Evolutionary conservation across 129 eudicot species (phyloP).

Genomic region (Tanacetum coccineum): DNA sequence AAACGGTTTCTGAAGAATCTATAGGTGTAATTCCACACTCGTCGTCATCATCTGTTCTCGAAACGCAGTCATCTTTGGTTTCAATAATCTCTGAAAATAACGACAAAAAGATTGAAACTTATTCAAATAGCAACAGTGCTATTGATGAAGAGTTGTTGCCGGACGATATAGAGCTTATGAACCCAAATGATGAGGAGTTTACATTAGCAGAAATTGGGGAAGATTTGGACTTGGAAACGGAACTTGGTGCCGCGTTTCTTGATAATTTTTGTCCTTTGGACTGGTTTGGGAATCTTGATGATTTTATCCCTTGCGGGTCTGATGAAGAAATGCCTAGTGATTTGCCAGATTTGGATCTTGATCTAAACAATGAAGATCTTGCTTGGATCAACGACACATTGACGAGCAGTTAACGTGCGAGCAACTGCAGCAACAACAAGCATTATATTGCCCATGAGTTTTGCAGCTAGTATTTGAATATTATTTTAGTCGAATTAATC

Average conservation of each 20-base stretch:
- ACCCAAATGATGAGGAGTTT: conserved; percentile 32
- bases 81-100: conserved; percentile 11
- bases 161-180: neutral
- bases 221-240: conserved; percentile 43
- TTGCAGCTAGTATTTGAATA: conserved; percentile 37
- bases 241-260: conserved; percentile 27
- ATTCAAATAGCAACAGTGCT: neutral
- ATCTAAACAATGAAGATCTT: conserved; percentile 39
- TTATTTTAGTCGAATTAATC: too few species aligned
- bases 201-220: conserved; percentile 38
- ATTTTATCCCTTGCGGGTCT: conserved; percentile 33
- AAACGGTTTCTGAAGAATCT: conserved; percentile 47
- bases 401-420: conserved; percentile 23
- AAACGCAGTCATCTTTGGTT: conserved; percentile 31
- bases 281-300: conserved; percentile 38
- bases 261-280: conserved; percentile 34
- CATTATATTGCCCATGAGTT: conserved; percentile 38
- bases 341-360: conserved; percentile 51
- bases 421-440: neutral
- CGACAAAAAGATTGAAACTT: conserved; percentile 9
- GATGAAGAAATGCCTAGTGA: conserved; percentile 16
- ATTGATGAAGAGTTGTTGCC: conserved; percentile 2
- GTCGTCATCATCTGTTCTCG: conserved; percentile 50
- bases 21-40: conserved; percentile 37
- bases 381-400: conserved; percentile 50